Percentiles rank a stretch among this genome's conserved stretches.
Evolutionary conservation across 495 filamentous ascomycete species (phyloP).

Genomic region (Rhypophila decipiens): DNA sequence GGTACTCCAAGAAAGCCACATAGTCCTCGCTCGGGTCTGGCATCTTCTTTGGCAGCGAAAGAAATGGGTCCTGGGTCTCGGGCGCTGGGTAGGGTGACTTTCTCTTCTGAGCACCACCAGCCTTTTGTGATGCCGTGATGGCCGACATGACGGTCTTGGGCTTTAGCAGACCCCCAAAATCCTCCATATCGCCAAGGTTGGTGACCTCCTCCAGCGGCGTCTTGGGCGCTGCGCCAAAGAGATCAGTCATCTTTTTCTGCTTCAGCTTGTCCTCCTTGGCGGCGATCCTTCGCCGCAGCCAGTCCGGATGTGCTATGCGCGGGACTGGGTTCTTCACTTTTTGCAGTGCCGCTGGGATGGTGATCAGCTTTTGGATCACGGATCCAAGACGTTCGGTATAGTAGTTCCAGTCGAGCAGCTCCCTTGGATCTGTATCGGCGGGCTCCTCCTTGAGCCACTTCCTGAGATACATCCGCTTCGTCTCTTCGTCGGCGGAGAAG

Average conservation of each 20-base stretch:
- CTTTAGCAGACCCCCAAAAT: conserved; percentile 69
- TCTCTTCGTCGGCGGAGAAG: conserved; percentile 83
- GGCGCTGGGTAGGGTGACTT: conserved; percentile 63
- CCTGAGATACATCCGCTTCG: conserved; percentile 82
- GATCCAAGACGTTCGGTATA: conserved; percentile 92
- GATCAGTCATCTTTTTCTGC: conserved; percentile 96
- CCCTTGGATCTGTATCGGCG: conserved; percentile 82
- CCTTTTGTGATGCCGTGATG: conserved; percentile 38
- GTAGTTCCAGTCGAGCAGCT: conserved; percentile 91
- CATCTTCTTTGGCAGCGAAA: conserved; percentile 77
- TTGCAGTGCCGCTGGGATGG: conserved; percentile 92
- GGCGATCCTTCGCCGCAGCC: conserved; percentile 89
- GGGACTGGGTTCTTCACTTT: conserved; percentile 93
- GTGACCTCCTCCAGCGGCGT: conserved; percentile 63
- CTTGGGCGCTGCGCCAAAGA: conserved; percentile 61
- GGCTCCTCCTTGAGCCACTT: conserved; percentile 97
- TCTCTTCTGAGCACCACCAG: conserved; percentile 60
- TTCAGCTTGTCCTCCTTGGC: conserved; percentile 95
- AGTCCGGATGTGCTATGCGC: conserved; percentile 88
- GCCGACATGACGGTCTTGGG: conserved; percentile 59
- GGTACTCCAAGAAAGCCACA: conserved; percentile 80
- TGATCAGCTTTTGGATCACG: conserved; percentile 97
- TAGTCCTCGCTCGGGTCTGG: conserved; percentile 85
- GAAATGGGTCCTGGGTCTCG: conserved; percentile 69
- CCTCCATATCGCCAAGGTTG: conserved; percentile 77